A percentile compares a stretch with the other conserved stretches of the same genome.
These are phyloP conservation scores for Fraxinus latifolia DNA, from an alignment of 305 asterid genomes.

Conservation along the genomic window DNA sequence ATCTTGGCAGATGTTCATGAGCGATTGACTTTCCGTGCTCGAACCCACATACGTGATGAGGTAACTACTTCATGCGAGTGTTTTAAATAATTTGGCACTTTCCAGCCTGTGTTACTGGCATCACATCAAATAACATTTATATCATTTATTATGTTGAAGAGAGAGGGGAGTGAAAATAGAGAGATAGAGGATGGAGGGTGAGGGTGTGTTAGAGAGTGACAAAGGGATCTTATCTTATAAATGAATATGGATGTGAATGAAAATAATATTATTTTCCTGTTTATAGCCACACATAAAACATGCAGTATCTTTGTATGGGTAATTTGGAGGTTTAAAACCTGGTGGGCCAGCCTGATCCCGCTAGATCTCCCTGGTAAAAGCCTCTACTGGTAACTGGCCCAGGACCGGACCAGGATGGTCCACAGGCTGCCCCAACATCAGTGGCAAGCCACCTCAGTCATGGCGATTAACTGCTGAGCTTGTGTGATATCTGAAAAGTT, in stretches of 20 bases:
- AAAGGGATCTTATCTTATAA: neutral
- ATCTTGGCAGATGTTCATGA: constrained; percentile 96
- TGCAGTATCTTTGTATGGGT: neutral
- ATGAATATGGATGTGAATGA: neutral
- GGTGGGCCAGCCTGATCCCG: neutral
- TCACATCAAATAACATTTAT: neutral
- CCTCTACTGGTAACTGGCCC: neutral
- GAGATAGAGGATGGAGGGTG: neutral
- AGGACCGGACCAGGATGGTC: neutral
- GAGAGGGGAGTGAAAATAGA: neutral
- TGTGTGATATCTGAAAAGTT: neutral
- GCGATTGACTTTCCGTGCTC: constrained; percentile 93
- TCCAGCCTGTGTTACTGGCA: constrained; percentile 17
- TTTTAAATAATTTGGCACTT: neutral
- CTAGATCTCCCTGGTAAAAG: neutral
- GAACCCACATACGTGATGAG: constrained; percentile 95
- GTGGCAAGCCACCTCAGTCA: neutral
- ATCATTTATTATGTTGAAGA: neutral
- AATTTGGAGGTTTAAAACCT: neutral
- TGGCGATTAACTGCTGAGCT: neutral
- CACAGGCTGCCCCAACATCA: neutral
- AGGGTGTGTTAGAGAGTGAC: neutral
- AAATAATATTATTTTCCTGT: neutral
- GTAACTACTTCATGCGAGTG: constrained; percentile 33
- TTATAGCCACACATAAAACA: neutral